Percentiles rank a stretch among this genome's conserved stretches.
These are phyloP conservation scores for Thecaphora frezii DNA, from an alignment of 1,284 basidiomycete genomes.

Conservation along the genomic window DNA sequence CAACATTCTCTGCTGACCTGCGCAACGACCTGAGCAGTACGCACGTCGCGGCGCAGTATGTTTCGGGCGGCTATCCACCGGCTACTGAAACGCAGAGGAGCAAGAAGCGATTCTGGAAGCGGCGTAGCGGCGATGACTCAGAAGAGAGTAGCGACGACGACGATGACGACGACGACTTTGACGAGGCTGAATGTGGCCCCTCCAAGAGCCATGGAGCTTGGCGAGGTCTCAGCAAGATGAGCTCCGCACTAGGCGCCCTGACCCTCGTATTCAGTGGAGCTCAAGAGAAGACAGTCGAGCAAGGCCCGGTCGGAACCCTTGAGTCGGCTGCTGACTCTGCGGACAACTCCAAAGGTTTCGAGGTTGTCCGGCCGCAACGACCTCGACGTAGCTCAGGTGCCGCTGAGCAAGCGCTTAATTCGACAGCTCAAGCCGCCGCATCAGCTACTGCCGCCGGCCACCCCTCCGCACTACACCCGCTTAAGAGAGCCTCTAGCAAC, in stretches of 20 bases:
- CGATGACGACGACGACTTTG: constrained; percentile 9
- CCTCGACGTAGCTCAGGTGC: constrained; percentile 16
- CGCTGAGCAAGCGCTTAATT: constrained; percentile 18
- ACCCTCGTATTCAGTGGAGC: constrained; percentile 14
- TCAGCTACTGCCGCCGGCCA: background rate
- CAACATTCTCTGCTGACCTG: background rate
- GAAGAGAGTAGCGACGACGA: constrained; percentile 18
- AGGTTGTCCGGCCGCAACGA: constrained; percentile 38
- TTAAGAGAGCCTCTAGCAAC: no score
- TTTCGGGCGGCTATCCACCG: background rate
- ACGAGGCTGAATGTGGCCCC: constrained; percentile 6
- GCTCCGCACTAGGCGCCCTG: constrained; percentile 28
- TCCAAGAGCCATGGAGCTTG: constrained; percentile 28
- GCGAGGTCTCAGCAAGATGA: constrained; percentile 47
- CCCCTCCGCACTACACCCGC: no score
- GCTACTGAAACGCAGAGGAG: background rate
- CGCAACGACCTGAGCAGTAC: constrained; percentile 4
- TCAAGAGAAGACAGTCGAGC: background rate
- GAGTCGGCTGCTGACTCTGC: constrained; percentile 1
- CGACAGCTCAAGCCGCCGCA: constrained; percentile 26
- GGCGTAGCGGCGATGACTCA: constrained; percentile 4
- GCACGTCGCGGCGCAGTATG: constrained; percentile 6
- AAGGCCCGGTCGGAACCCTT: no score
- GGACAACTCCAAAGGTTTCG: constrained; percentile 17
- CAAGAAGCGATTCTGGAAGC: constrained; percentile 36